Conservation (phyloP, 1,284 basidiomycete species). For the Ceratobasidium sp. region DNA sequence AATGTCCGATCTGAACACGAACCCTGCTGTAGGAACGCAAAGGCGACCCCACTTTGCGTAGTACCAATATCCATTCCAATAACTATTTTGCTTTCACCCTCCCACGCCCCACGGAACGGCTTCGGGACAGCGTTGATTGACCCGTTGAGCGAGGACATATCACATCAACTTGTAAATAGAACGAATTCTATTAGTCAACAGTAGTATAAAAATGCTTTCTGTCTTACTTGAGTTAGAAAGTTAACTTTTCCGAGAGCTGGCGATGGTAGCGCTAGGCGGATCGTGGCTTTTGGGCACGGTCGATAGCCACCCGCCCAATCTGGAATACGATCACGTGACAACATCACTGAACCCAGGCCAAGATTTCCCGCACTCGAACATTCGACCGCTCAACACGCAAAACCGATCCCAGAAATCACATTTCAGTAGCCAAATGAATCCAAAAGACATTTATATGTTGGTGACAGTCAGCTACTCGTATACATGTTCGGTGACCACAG, state of each 20-base stretch:
- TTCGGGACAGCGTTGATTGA: conserved; percentile 24
- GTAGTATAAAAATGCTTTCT: no score
- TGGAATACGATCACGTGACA: background rate
- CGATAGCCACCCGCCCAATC: background rate
- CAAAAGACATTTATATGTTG: no score
- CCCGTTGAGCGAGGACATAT: conserved; percentile 10
- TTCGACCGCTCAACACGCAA: no score
- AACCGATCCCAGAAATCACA: no score
- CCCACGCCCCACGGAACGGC: conserved; percentile 41
- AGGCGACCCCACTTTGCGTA: conserved; percentile 40
- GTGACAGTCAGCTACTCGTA: background rate
- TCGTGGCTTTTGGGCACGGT: background rate
- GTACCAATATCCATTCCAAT: conserved; percentile 43
- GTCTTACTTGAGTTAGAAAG: no score
- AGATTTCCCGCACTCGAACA: no score
- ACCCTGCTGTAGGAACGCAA: conserved; percentile 35
- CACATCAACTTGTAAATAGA: no score
- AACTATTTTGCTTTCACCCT: conserved; percentile 35
- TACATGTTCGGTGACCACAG: conserved; percentile 14
- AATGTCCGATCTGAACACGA: background rate
- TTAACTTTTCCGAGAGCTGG: no score
- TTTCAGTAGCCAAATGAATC: no score
- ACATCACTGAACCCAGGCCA: background rate
- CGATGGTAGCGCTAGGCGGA: no score
- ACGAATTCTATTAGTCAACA: no score